Evolutionary conservation across 2,329 filamentous ascomycete genomes (phyloP).

Genomic region (Myotisia sp.): DNA sequence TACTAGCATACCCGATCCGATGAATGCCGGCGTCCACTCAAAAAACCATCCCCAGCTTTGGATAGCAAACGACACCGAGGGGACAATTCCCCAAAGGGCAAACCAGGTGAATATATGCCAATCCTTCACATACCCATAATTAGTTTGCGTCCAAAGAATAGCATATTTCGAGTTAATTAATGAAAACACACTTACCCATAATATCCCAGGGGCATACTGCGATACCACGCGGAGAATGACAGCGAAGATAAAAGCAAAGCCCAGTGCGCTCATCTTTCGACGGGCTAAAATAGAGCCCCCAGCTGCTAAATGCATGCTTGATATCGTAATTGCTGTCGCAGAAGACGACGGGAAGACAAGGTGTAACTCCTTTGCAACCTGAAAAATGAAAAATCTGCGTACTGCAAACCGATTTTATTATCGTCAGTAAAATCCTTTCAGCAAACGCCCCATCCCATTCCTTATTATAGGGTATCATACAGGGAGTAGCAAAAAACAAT

Average conservation of each 20-base stretch:
- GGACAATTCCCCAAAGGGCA: conserved; percentile 13
- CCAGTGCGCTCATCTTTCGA: conserved; percentile 43
- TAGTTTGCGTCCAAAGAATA: too few relatives aligned
- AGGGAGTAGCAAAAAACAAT: conserved; percentile 47
- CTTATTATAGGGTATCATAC: conserved; percentile 11
- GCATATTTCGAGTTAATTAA: not conserved
- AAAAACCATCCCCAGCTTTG: conserved; percentile 51
- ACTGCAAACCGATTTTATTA: conserved; percentile 20
- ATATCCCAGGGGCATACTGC: conserved; percentile 45
- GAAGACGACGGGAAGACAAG: conserved; percentile 47
- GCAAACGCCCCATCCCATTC: not conserved
- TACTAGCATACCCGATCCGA: conserved; percentile 45
- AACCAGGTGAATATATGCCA: conserved; percentile 40
- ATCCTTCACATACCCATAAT: conserved; percentile 15
- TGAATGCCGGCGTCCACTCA: conserved; percentile 47
- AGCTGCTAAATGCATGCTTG: conserved; percentile 46
- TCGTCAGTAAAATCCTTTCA: conserved; percentile 5
- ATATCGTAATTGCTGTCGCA: conserved; percentile 48
- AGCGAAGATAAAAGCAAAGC: conserved; percentile 37
- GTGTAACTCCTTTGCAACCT: conserved; percentile 32
- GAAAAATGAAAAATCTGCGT: conserved; percentile 53
- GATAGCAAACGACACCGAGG: conserved; percentile 7
- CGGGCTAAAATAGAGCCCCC: conserved; percentile 40
- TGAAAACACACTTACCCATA: conserved; percentile 30
- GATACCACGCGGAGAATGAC: conserved; percentile 42